phyloP scores from a whole-genome alignment of 1,139 yeast genomes.

The Torulaspora globosa region DNA sequence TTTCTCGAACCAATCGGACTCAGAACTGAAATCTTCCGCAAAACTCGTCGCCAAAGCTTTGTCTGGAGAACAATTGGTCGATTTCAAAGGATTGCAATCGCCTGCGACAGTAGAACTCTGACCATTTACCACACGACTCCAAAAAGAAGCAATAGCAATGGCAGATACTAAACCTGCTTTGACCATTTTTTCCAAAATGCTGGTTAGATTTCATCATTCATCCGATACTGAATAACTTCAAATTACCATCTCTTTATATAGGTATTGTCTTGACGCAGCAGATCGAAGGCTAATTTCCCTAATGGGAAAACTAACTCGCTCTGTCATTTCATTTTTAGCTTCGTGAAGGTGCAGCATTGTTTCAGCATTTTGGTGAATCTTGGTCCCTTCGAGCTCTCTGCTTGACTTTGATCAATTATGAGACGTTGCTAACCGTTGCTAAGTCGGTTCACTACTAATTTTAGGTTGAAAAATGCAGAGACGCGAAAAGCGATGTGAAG shows the following conservation, averaged over 20 bases:
- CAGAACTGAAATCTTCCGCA: slow-evolving; percentile 45
- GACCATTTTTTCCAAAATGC: slow-evolving; percentile 8
- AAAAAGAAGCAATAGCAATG: slow-evolving; percentile 1
- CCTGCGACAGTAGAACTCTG: slow-evolving; percentile 13
- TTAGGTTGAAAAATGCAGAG: not conserved
- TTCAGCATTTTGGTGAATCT: not conserved
- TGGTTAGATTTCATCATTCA: not conserved
- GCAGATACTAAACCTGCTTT: slow-evolving; percentile 7
- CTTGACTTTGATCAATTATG: not conserved
- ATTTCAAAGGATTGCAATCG: slow-evolving; percentile 43
- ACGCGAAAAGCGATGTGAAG: not conserved
- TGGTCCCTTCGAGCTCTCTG: not conserved
- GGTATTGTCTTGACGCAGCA: not conserved
- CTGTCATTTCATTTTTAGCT: not conserved
- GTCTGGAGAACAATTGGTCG: slow-evolving; percentile 44
- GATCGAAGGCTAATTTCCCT: not conserved
- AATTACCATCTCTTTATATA: not conserved
- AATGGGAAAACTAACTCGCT: not conserved
- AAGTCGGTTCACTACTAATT: not conserved
- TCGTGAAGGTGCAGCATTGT: not conserved
- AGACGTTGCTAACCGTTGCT: not conserved
- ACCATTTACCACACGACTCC: not conserved
- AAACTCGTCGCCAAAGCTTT: slow-evolving; percentile 56
- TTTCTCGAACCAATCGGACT: slow-evolving; percentile 44
- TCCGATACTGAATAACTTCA: not conserved